phyloP scores from a whole-genome alignment of 1,284 basidiomycete species.

The Lentinula novae-zelandiae region DNA sequence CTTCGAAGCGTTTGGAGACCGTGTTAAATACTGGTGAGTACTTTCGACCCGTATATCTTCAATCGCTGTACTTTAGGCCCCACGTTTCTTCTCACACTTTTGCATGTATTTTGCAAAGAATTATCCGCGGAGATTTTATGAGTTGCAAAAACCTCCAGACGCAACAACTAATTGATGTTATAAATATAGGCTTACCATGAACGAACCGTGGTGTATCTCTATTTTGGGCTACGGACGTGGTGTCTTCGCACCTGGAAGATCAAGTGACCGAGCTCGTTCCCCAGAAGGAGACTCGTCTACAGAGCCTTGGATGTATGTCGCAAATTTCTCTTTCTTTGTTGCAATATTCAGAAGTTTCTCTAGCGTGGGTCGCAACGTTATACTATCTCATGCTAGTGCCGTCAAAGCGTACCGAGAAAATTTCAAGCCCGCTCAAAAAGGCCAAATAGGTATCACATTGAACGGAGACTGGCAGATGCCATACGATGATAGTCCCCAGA shows the following conservation, averaged over 20 bases:
- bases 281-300: slow-evolving; percentile 57
- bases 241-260: slow-evolving; percentile 65
- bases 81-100: not conserved
- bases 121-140: not conserved
- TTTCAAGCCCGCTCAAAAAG: slow-evolving; percentile 53
- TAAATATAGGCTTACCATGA: slow-evolving; percentile 55
- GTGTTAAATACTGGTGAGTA: slow-evolving; percentile 69
- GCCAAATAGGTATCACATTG: slow-evolving; percentile 70
- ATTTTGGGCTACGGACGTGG: slow-evolving; percentile 65
- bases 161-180: not conserved
- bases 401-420: slow-evolving; percentile 61
- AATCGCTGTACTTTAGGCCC: not conserved
- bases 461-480: slow-evolving; percentile 73
- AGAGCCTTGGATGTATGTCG: slow-evolving; percentile 69
- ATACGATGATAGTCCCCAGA: slow-evolving; percentile 60
- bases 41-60: not conserved
- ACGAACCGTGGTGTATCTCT: slow-evolving; percentile 75
- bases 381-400: slow-evolving; percentile 67
- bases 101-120: not conserved
- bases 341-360: not conserved
- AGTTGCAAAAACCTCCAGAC: not conserved
- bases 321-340: slow-evolving; percentile 5
- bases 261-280: slow-evolving; percentile 53
- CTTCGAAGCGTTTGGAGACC: slow-evolving; percentile 70
- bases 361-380: slow-evolving; percentile 65